Evolutionary conservation across 2,329 filamentous ascomycete genomes (phyloP).

Genomic region (Gremmenia infestans): DNA sequence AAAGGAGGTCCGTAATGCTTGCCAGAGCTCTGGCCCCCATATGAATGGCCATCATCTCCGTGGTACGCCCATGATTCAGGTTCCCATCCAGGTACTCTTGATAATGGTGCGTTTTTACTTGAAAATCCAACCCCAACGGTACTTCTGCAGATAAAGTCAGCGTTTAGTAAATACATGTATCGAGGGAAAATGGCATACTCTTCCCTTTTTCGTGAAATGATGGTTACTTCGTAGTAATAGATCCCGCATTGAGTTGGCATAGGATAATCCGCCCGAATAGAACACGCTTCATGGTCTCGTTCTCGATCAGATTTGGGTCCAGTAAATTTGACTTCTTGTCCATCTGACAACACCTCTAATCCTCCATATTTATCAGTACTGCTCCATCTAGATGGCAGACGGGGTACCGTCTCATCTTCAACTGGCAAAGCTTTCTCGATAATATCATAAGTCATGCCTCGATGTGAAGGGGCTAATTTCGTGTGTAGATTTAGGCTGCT

Average conservation of each 20-base stretch:
- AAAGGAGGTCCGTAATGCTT: conserved; percentile 54
- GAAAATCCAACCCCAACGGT: conserved; percentile 61
- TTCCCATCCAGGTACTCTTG: conserved; percentile 61
- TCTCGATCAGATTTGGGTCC: conserved; percentile 43
- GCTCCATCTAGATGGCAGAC: conserved; percentile 79
- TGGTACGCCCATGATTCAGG: conserved; percentile 65
- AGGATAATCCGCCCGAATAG: conserved; percentile 75
- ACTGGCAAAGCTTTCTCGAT: conserved; percentile 65
- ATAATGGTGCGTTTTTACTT: conserved; percentile 46
- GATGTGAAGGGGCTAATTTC: conserved; percentile 59
- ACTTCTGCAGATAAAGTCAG: conserved; percentile 38
- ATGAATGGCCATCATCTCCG: conserved; percentile 61
- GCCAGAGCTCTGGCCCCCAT: conserved; percentile 51
- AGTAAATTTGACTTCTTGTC: conserved; percentile 63
- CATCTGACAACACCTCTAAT: conserved; percentile 70
- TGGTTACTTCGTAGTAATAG: conserved; percentile 82
- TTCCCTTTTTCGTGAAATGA: conserved; percentile 63
- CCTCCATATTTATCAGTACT: conserved; percentile 67
- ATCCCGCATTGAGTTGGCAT: conserved; percentile 90
- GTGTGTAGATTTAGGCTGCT: conserved; percentile 48
- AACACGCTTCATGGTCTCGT: conserved; percentile 69
- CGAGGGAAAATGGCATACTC: conserved; percentile 42
- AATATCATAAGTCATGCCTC: conserved; percentile 77
- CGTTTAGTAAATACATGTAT: neutral
- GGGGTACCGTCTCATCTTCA: conserved; percentile 59